Conservation (phyloP, 345 rosid species). For the Syzygium grande region DNA sequence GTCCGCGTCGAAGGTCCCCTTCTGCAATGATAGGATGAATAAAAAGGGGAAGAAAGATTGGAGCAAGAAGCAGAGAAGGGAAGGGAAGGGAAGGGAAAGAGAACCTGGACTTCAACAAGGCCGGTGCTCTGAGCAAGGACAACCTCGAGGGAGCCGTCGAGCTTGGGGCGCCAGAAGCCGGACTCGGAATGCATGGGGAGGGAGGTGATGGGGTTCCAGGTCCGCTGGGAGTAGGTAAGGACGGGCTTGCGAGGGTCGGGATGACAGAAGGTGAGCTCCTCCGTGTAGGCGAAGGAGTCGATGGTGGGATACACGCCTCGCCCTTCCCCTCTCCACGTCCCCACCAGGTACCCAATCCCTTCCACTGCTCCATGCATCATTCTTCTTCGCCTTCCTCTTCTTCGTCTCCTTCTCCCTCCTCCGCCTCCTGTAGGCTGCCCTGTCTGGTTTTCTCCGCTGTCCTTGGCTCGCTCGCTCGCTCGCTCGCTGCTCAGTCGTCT, state of each 20-base stretch:
- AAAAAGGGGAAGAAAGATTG: not conserved
- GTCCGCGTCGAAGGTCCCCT: constrained; percentile 35
- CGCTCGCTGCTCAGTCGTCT: not conserved
- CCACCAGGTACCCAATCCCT: constrained; percentile 50
- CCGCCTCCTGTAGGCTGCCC: not conserved
- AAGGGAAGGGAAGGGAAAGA: not conserved
- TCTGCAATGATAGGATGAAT: constrained; percentile 14
- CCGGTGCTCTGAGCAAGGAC: constrained; percentile 77
- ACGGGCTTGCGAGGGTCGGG: constrained; percentile 59
- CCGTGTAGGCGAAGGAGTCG: constrained; percentile 50
- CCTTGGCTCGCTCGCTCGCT: not conserved
- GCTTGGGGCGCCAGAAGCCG: constrained; percentile 67
- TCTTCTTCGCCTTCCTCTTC: not conserved
- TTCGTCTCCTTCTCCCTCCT: not conserved
- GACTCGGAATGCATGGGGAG: constrained; percentile 79
- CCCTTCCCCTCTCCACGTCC: constrained; percentile 78
- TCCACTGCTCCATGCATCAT: constrained; percentile 43
- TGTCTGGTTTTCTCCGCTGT: not conserved
- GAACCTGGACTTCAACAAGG: constrained; percentile 63
- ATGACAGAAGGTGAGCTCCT: constrained; percentile 58
- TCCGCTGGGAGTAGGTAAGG: constrained; percentile 54
- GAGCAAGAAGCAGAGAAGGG: not conserved
- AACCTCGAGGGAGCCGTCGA: constrained; percentile 58
- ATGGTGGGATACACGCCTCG: constrained; percentile 61
- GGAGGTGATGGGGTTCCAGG: constrained; percentile 56